Evolutionary conservation across 2,329 filamentous ascomycete genomes (phyloP), one percentile per base, ranked within the genome.

Genomic region (Exophiala bonariae): DNA sequence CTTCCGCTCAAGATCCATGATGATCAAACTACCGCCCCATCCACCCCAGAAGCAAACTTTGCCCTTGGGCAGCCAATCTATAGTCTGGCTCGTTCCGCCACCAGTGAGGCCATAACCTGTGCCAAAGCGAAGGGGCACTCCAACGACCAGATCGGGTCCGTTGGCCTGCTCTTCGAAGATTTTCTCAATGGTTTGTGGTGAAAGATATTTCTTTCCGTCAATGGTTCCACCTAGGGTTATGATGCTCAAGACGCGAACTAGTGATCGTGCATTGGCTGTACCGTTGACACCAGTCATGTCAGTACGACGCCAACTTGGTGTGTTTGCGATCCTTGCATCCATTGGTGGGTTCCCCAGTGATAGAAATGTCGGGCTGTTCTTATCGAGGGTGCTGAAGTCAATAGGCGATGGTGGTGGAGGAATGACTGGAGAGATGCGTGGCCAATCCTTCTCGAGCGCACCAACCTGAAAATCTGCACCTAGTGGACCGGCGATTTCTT

Each of bases 391-490:
- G 38, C 43, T 42, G 5, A 58, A 46, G n/a, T 63, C 59, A 3
- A 55, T 2, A 2, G 34, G 32, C 0, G 49, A 19, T 0, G 56
- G 39, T 3, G 57, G 41, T 1, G 61, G 52, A 3, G 66, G 54
- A 0, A 68, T 47, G 3, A 72, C 48, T 5, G 68, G 60, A 0
- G 70, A 63, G 3, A 73, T 57, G 7, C 75, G 73, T 3, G 50
- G 31, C 64, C 64, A 70, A 49, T 76, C 68, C 5, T 65, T 56
- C 39, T 78, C 70, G 1, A 52, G 39, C 2, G 68, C 61, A 1
- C 74, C 74, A 13, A 78, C 61, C 33, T 70, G 66, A 44, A 76
- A 77, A 54, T 78, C 76, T 2, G 74, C 75, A 0, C 55, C 54
- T 3, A 74, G 52, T 0, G 76, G 74, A 0, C 40, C 57, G 0